phyloP scores from a whole-genome alignment of 1,139 yeast genomes.

The Debaryomycetaceae sp. region DNA sequence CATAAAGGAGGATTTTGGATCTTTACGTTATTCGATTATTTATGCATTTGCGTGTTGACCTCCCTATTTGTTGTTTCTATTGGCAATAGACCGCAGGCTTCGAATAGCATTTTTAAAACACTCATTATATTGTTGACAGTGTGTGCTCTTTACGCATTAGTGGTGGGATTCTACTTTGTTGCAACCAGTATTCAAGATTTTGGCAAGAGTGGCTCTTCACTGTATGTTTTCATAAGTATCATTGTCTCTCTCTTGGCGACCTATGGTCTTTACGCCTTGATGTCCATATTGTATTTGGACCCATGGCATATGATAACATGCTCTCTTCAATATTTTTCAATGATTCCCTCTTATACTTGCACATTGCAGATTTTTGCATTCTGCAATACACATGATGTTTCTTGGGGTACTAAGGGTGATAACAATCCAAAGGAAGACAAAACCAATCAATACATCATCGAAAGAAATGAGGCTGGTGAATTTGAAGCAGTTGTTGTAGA shows the following conservation, averaged over 20 bases:
- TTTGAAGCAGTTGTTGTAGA: conserved; percentile 90
- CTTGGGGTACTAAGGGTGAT: conserved; percentile 79
- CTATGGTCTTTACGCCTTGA: conserved; percentile 78
- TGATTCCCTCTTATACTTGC: conserved; percentile 89
- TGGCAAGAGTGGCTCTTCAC: conserved; percentile 38
- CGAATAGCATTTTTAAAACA: conserved; percentile 62
- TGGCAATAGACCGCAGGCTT: conserved; percentile 95
- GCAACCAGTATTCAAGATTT: conserved; percentile 46
- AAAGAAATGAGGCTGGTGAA: conserved; percentile 54
- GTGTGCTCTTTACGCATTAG: conserved; percentile 78
- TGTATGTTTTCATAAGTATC: conserved; percentile 66
- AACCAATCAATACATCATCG: conserved; percentile 42
- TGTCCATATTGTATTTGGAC: conserved; percentile 79
- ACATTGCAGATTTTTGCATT: conserved; percentile 90
- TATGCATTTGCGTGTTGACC: conserved; percentile 75
- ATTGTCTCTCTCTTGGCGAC: conserved; percentile 87
- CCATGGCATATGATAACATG: conserved; percentile 95
- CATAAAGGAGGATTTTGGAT: conserved; percentile 73
- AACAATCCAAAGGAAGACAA: conserved; percentile 61
- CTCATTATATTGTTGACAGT: conserved; percentile 70
- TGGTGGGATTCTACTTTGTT: conserved; percentile 82
- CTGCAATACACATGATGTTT: conserved; percentile 63
- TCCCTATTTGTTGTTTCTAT: conserved; percentile 86
- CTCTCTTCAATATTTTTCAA: conserved; percentile 76
- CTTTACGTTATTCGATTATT: conserved; percentile 79